Base-by-base conservation (phyloP, 768 basidiomycete genomes). In the Wakefieldia striispora region DNA sequence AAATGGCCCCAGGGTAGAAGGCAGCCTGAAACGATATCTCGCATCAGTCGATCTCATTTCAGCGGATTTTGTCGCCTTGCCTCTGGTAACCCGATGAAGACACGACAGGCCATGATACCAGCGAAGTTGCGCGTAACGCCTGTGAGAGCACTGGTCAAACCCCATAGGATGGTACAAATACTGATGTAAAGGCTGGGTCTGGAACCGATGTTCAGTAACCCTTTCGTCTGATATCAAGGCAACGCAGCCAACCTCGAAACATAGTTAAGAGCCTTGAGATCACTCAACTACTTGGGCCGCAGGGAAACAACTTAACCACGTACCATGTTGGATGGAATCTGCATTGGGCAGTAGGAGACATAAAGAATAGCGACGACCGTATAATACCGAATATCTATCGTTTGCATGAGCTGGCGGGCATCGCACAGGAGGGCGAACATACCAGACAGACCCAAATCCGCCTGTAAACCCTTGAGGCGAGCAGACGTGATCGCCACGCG, bases 151-250 rank as follows among this genome's bases (percentile, higher is more conserved):
- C 82, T 84, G 4, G 79, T 82, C 24, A 84, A 50, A 1, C 85
- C 84, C 84, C 86, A 88, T 4, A 79, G 49, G 23, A 81, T 69
- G 13, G 83, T 79, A 53, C 83, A 86, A 23, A 59, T 54, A 6
- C 82, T 80, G 6, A 88, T 84, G 59, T 83, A 86, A 43, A 76
- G 62, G 0, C 82, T 80, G 1, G 86, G 85, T 41, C 83, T 84
- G 46, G 19, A 53, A 17, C 3, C 26, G 17, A 38, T 12, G 24
- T 14, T 11, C 21, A 3, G 17, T 14, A 6, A 9, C 1, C 20
- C n/a, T 17, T 27, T 20, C 23, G 16, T 20, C 3, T 11, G 26
- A 38, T 13, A 47, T 24, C 16, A 19, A 31, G 24, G 13, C 8
- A 40, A 33, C 20, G 16, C 8, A 47, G 44, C 50, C 24, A 21